Conservation (phyloP, 2,329 filamentous ascomycete species). For the Arthroderma sp. region DNA sequence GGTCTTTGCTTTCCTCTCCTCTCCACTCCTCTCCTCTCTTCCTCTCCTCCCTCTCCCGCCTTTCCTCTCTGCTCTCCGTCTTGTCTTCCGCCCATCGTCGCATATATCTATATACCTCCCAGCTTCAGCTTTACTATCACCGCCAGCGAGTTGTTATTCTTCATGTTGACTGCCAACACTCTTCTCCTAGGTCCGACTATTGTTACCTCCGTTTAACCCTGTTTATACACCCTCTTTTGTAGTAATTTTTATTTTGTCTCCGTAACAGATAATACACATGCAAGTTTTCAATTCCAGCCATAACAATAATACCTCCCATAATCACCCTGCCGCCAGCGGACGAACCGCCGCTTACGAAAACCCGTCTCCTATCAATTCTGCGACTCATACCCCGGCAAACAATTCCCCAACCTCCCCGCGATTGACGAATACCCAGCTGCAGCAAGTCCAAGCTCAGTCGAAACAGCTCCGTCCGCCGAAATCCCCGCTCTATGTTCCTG, state of each 20-base stretch:
- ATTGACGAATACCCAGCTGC: conserved; percentile 22
- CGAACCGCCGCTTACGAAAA: conserved; percentile 28
- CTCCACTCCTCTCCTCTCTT: background rate
- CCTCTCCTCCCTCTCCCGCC: background rate
- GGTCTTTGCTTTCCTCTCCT: background rate
- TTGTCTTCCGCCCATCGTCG: background rate
- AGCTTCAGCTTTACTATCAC: too few relatives aligned
- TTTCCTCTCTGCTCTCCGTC: background rate
- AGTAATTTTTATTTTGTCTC: background rate
- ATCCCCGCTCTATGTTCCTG: conserved; percentile 50
- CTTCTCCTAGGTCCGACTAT: background rate
- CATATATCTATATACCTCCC: too few relatives aligned
- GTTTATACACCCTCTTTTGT: background rate
- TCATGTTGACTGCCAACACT: too few relatives aligned
- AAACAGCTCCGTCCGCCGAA: conserved; percentile 48
- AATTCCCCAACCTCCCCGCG: conserved; percentile 42
- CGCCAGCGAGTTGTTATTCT: too few relatives aligned
- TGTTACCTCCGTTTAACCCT: background rate
- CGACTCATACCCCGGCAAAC: conserved; percentile 39
- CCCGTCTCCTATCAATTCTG: conserved; percentile 33
- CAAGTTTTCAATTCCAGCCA: conserved; percentile 3
- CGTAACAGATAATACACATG: conserved; percentile 1
- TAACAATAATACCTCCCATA: background rate
- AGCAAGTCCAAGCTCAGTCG: conserved; percentile 28
- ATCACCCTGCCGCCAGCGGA: conserved; percentile 11